Evolutionary conservation across 2,329 filamentous ascomycete genomes (phyloP).

Genomic region (Ophiostoma sp.): DNA sequence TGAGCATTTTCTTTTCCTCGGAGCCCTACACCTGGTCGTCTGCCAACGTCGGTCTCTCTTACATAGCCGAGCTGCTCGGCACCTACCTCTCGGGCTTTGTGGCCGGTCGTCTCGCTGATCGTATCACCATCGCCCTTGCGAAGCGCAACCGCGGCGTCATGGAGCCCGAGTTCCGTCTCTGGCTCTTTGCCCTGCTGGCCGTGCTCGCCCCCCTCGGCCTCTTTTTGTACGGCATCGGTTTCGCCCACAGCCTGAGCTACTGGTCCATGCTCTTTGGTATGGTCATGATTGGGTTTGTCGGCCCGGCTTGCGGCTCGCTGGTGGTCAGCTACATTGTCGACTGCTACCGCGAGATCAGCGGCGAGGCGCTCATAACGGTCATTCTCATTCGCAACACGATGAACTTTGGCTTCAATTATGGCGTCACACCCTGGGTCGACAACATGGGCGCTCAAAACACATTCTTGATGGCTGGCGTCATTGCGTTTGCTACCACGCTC

Average conservation of each 20-base stretch:
- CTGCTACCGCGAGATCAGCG: constrained; percentile 10
- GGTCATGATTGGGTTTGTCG: neutral
- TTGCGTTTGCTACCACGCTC: constrained; percentile 1
- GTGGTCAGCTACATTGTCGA: constrained; percentile 9
- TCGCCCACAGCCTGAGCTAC: neutral
- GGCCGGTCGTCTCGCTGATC: constrained; percentile 30
- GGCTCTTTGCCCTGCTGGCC: constrained; percentile 32
- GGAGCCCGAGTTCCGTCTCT: constrained; percentile 35
- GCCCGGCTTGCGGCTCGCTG: constrained; percentile 9
- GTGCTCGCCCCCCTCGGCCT: neutral
- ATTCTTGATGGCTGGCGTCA: neutral
- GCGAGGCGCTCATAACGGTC: constrained; percentile 12
- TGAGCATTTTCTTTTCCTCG: constrained; percentile 27
- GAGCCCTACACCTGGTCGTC: constrained; percentile 31
- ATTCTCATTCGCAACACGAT: constrained; percentile 19
- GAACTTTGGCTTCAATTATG: constrained; percentile 20
- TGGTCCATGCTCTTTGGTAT: constrained; percentile 14
- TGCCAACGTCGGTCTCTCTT: constrained; percentile 19
- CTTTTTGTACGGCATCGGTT: constrained; percentile 17
- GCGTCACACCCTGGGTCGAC: constrained; percentile 18
- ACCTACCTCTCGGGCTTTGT: constrained; percentile 31
- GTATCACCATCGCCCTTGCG: constrained; percentile 36
- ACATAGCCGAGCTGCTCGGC: constrained; percentile 15
- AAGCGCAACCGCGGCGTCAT: constrained; percentile 43
- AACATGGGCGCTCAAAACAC: constrained; percentile 9